Evolutionary conservation across 164 flowering plant species (phyloP), one percentile per base, ranked within the genome.

Genomic region (Platanus orientalis): DNA sequence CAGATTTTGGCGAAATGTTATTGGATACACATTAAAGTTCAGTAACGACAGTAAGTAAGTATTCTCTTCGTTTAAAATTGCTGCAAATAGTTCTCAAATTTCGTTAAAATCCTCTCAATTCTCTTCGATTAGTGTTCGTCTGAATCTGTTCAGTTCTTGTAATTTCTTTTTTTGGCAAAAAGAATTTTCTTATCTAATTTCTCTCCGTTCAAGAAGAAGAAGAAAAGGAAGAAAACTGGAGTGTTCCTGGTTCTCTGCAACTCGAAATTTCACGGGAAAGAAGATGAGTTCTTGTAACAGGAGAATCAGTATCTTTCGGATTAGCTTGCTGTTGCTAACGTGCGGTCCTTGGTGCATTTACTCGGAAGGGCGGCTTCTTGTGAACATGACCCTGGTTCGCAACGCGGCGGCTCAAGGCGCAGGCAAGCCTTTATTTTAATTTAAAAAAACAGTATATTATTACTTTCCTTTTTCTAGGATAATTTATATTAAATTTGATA

Each of bases 351-450:
- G 61, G 75, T 44, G 78, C 26, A 23, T 53, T 64, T 45, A 24
- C 63, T 57, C 80, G 40, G 66, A 69, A 39, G 48, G 63, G 61
- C 67, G 72, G 54, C 83, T 69, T 59, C 63, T 72, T 30, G 94
- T 86, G 64, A 52, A 55, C 25, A 88, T 86, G 92, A 90, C 92
- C 69, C 75, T 90, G 69, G 84, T 90, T 47, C 74, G 39, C 2
- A 69, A 68, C 61, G 92, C 97, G 25, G 40, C 81, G 16, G 75
- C 76, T 39, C 63, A 71, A 28, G 97, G 87, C 49, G 97, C 94
- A 62, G 76, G 97, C 78, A 74, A 74, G 88, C 50, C 44, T 27
- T 56, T 48, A 2, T 1, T 17, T 6, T 24, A 29, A 53, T 55
- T n/a, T n/a, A n/a, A n/a, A 51, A n/a, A 5, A 45, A 23, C 0